Evolutionary conservation across 768 basidiomycete species (phyloP).

Genomic region (Collybia mongolica): DNA sequence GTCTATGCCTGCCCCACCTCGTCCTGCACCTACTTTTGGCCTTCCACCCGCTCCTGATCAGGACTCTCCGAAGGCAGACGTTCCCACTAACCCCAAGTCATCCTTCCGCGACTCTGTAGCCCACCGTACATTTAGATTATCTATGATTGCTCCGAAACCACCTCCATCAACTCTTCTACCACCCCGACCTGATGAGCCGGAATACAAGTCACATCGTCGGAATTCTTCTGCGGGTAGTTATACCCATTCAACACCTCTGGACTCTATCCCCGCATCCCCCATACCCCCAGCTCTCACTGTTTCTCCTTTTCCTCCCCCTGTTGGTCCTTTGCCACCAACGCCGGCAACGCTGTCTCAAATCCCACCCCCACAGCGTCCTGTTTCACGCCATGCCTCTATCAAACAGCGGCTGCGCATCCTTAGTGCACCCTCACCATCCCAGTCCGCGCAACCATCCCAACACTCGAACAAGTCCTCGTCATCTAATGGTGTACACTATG

Average conservation of each 20-base stretch:
- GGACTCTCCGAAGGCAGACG: constrained; percentile 18
- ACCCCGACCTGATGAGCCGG: constrained; percentile 63
- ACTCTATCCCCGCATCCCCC: constrained; percentile 47
- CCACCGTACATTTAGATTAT: constrained; percentile 56
- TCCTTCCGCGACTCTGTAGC: constrained; percentile 59
- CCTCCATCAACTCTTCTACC: constrained; percentile 62
- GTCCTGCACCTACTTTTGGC: constrained; percentile 69
- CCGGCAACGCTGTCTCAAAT: constrained; percentile 18
- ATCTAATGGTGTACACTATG: too few relatives aligned
- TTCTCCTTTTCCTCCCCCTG: constrained; percentile 16
- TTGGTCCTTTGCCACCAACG: constrained; percentile 16
- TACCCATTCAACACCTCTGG: constrained; percentile 21
- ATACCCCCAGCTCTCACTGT: constrained; percentile 23
- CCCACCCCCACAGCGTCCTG: constrained; percentile 39
- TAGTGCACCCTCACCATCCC: constrained; percentile 49
- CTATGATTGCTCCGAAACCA: constrained; percentile 60
- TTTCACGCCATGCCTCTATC: constrained; percentile 42
- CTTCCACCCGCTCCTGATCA: constrained; percentile 60
- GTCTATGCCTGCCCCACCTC: constrained; percentile 71
- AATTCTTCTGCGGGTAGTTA: constrained; percentile 37
- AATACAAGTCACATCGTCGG: constrained; percentile 26
- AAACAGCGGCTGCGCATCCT: constrained; percentile 67
- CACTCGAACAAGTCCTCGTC: too few relatives aligned
- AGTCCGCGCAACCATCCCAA: background rate
- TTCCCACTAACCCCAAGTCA: constrained; percentile 24